phyloP scores from a whole-genome alignment of 768 basidiomycete species.

The Lentinus brumalis region DNA sequence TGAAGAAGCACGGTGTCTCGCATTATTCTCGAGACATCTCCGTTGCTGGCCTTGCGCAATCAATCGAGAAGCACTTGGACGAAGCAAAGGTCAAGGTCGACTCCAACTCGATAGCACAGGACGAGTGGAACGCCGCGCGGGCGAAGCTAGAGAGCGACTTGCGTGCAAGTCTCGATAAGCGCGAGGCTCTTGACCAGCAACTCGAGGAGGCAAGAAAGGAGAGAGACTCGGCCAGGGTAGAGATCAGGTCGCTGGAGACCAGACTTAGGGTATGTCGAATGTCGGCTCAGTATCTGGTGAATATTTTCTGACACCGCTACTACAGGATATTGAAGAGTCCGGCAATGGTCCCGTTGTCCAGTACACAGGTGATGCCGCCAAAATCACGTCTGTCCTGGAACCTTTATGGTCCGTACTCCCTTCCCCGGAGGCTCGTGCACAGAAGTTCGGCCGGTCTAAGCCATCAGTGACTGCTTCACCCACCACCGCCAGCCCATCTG shows the following conservation, averaged over 20 bases:
- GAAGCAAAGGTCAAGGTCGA: slow-evolving; percentile 24
- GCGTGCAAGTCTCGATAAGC: slow-evolving; percentile 22
- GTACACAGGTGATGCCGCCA: slow-evolving; percentile 48
- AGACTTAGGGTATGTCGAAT: slow-evolving; percentile 49
- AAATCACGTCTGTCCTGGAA: slow-evolving; percentile 62
- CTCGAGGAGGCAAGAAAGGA: slow-evolving; percentile 25
- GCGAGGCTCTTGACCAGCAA: slow-evolving; percentile 21
- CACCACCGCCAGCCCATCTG: slow-evolving; percentile 27
- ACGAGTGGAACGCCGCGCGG: slow-evolving; percentile 20
- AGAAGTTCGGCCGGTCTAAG: slow-evolving; percentile 54
- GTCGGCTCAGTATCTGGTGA: not conserved
- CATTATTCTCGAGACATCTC: slow-evolving; percentile 39
- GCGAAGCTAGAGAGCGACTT: slow-evolving; percentile 25
- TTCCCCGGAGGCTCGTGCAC: slow-evolving; percentile 78
- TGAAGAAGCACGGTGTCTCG: slow-evolving; percentile 60
- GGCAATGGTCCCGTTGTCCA: slow-evolving; percentile 24
- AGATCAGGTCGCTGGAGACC: slow-evolving; percentile 34
- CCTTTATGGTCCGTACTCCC: slow-evolving; percentile 84
- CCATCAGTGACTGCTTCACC: slow-evolving; percentile 19
- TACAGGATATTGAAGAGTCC: slow-evolving; percentile 12
- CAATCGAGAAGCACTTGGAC: slow-evolving; percentile 32
- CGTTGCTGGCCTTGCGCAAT: slow-evolving; percentile 27
- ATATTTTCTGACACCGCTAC: not conserved
- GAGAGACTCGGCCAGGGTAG: slow-evolving; percentile 29
- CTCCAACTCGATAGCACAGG: slow-evolving; percentile 21